These are phyloP conservation scores for Candida sp. DNA, from an alignment of 1,139 yeast genomes.

Conservation along the genomic window DNA sequence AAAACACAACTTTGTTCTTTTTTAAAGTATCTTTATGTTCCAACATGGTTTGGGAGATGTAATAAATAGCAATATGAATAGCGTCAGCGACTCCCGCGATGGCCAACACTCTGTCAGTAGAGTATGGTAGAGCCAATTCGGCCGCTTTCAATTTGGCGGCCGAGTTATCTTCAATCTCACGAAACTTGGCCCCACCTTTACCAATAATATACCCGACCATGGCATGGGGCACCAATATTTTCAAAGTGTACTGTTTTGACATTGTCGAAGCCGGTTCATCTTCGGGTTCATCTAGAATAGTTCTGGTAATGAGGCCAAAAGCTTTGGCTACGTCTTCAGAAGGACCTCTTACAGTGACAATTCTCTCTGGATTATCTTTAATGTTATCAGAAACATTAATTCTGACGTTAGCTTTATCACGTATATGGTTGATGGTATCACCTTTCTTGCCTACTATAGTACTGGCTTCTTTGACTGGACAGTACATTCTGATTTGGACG, in stretches of 20 bases:
- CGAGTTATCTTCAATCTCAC: slow-evolving; percentile 81
- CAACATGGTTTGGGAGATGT: slow-evolving; percentile 63
- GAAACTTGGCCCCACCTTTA: slow-evolving; percentile 67
- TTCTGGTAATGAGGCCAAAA: slow-evolving; percentile 69
- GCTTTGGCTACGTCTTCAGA: slow-evolving; percentile 83
- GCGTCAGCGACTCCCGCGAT: slow-evolving; percentile 86
- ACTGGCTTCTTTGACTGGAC: slow-evolving; percentile 77
- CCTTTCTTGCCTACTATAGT: slow-evolving; percentile 78
- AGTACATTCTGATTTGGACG: slow-evolving; percentile 69
- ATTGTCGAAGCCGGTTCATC: slow-evolving; percentile 57
- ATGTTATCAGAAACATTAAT: slow-evolving; percentile 78
- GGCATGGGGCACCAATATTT: slow-evolving; percentile 73
- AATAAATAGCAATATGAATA: slow-evolving; percentile 78
- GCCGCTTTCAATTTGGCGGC: slow-evolving; percentile 81
- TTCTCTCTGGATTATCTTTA: slow-evolving; percentile 72
- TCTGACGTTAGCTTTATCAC: slow-evolving; percentile 63
- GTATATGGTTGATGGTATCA: slow-evolving; percentile 62
- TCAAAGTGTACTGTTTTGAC: slow-evolving; percentile 54
- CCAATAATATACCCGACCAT: slow-evolving; percentile 85
- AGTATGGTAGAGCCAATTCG: slow-evolving; percentile 69
- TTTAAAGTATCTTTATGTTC: slow-evolving; percentile 56
- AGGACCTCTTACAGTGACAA: slow-evolving; percentile 72
- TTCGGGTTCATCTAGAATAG: slow-evolving; percentile 65
- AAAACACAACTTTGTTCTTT: slow-evolving; percentile 51
- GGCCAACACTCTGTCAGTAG: slow-evolving; percentile 75